These are phyloP conservation scores for Penicillium sp. DNA, from an alignment of 2,329 filamentous ascomycete species.

Conservation along the genomic window DNA sequence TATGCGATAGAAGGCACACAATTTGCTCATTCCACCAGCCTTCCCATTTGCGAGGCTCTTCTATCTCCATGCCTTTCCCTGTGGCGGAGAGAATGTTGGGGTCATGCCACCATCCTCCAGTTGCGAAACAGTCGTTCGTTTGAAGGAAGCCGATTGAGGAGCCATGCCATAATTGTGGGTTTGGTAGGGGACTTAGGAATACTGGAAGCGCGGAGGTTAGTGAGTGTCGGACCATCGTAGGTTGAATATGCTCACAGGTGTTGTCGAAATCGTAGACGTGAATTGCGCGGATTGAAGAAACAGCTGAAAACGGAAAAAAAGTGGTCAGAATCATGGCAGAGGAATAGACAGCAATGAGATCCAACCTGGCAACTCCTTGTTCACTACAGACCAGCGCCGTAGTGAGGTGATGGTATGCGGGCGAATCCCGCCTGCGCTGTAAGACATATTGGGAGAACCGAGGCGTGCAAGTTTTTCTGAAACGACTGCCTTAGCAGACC, in stretches of 20 bases:
- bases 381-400: conserved; percentile 73
- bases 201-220: conserved; percentile 44
- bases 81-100: conserved; percentile 74
- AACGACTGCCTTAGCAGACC: conserved; percentile 32
- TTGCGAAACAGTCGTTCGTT: conserved; percentile 64
- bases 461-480: conserved; percentile 23
- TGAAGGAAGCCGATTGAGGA: conserved; percentile 68
- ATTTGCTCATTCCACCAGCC: conserved; percentile 97
- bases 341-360: neutral
- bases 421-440: conserved; percentile 7
- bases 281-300: conserved; percentile 63
- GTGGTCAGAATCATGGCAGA: neutral
- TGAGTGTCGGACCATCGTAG: neutral
- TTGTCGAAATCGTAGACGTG: conserved; percentile 99
- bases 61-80: conserved; percentile 69
- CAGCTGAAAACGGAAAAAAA: conserved; percentile 35
- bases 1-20: conserved; percentile 38
- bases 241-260: conserved; percentile 53
- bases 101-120: conserved; percentile 97
- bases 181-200: conserved; percentile 84
- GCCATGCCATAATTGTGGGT: conserved; percentile 75
- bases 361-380: conserved; percentile 61
- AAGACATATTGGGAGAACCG: conserved; percentile 20
- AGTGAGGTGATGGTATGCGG: conserved; percentile 61
- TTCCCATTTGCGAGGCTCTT: conserved; percentile 75